Base-by-base conservation (phyloP, 495 filamentous ascomycete species). In the Tuber borchii region DNA sequence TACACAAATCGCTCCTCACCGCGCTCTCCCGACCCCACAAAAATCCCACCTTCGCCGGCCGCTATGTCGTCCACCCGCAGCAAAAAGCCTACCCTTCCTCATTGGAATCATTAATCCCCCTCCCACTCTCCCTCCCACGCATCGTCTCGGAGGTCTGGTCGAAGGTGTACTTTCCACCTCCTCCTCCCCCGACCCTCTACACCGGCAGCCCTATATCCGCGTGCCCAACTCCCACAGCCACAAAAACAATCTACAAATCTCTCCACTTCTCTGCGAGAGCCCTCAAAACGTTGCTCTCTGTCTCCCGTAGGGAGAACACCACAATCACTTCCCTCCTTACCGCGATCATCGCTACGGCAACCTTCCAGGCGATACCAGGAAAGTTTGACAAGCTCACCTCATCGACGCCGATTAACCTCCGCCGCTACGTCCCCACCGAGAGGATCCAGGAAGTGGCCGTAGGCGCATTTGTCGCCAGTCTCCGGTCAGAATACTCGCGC, bases 241-340 rank as follows among this genome's bases (percentile, higher is more conserved):
- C 34, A 78, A 85, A 17, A 75, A 80, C 68, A 74, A 77, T 51
- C 72, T 84, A 72, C 77, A 74, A 22, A 31, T 74, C 8, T 75
- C 83, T 37, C 56, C 79, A 22, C 65, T 82, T 73, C 83, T 79
- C 20, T 46, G 73, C 34, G 1, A 82, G 16, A 78, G 83, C 1
- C 74, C 81, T 42, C 56, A 81, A 45, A 71, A 75, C 16, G 19
- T 83, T 48, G 56, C 80, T 73, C 80, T 81, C 14, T 61, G 78
- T n/a, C 1, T 85, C 37, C 16, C 75, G 85, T 7, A 77, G 77
- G n/a, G 73, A 82, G 42, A 79, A 85, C 39, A 73, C 72, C 10
- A 86, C 84, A 8, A 80, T 87, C 45, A 86, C 85, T 16, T 83
- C 83, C 3, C 73, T 83, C 17, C 65, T 86, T 44, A 80, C 84